Conservation (phyloP, 139 green algal species). For the Coccomyxa sp. region DNA sequence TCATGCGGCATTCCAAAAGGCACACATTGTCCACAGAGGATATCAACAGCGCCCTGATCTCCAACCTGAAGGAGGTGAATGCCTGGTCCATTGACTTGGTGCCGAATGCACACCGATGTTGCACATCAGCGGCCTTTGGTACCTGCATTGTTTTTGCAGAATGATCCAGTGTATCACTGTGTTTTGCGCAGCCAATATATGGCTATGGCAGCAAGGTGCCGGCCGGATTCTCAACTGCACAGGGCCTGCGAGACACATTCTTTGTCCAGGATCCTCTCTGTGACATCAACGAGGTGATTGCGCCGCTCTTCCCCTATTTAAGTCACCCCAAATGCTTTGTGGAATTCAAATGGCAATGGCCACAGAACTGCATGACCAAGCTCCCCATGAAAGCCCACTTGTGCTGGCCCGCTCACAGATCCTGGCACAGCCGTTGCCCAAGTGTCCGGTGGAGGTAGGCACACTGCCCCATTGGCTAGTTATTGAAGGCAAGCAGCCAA, state of each 20-base stretch:
- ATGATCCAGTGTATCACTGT: too few relatives aligned
- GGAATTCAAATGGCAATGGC: too few relatives aligned
- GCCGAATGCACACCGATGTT: too few relatives aligned
- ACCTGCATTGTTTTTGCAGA: too few relatives aligned
- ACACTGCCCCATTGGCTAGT: constrained; percentile 86
- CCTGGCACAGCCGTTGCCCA: constrained; percentile 59
- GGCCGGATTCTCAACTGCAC: constrained; percentile 55
- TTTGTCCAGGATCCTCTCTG: constrained; percentile 60
- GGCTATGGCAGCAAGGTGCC: constrained; percentile 64
- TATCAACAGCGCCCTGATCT: constrained; percentile 71
- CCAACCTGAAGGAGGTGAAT: constrained; percentile 67
- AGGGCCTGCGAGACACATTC: constrained; percentile 67
- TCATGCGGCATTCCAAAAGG: constrained; percentile 76
- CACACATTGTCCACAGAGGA: constrained; percentile 69
- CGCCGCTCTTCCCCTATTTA: too few relatives aligned
- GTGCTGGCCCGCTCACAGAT: neutral
- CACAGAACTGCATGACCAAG: too few relatives aligned
- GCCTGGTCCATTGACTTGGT: neutral
- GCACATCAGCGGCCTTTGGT: too few relatives aligned
- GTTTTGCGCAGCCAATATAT: constrained; percentile 62
- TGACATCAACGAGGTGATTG: constrained; percentile 44
- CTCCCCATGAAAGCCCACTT: too few relatives aligned
- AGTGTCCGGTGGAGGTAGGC: constrained; percentile 62
- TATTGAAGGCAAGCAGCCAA: constrained; percentile 82
- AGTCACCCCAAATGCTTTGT: too few relatives aligned